These are phyloP conservation scores for Stentor coeruleus DNA, from an alignment of 73 alveolate genomes.

Conservation along the genomic window DNA sequence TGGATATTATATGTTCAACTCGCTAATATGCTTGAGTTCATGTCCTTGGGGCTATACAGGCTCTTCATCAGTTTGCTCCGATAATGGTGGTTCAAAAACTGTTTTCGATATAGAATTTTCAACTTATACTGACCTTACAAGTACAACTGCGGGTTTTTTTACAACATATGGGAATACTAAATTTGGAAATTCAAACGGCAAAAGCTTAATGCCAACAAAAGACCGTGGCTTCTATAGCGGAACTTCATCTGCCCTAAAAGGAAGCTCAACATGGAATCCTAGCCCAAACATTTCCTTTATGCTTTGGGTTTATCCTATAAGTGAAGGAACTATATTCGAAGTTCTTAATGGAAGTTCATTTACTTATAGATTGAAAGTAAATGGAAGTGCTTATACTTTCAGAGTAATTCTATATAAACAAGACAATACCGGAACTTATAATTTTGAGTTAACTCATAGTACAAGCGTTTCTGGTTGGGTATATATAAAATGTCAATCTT, in stretches of 20 bases:
- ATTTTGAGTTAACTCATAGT: background rate
- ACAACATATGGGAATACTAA: background rate
- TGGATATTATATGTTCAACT: background rate
- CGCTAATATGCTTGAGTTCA: background rate
- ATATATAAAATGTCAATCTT: too few relatives aligned
- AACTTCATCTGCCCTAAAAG: background rate
- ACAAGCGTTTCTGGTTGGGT: background rate
- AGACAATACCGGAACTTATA: background rate
- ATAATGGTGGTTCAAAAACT: background rate
- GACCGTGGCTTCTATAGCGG: background rate
- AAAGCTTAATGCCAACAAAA: background rate
- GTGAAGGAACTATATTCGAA: background rate
- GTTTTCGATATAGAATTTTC: background rate
- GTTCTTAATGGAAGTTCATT: background rate
- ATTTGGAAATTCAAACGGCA: background rate
- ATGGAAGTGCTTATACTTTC: background rate
- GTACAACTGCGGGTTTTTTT: background rate
- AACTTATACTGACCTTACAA: background rate
- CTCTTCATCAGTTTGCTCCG: background rate
- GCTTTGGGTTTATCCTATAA: background rate
- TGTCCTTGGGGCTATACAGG: background rate
- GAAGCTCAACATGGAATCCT: background rate
- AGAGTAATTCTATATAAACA: background rate
- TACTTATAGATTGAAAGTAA: background rate
- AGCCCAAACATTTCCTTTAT: background rate